A percentile compares a stretch with the other conserved stretches of the same genome.
Evolutionary conservation across 805 yeast genomes (phyloP).

Genomic region (Vanderwaltozyma yarrowii): DNA sequence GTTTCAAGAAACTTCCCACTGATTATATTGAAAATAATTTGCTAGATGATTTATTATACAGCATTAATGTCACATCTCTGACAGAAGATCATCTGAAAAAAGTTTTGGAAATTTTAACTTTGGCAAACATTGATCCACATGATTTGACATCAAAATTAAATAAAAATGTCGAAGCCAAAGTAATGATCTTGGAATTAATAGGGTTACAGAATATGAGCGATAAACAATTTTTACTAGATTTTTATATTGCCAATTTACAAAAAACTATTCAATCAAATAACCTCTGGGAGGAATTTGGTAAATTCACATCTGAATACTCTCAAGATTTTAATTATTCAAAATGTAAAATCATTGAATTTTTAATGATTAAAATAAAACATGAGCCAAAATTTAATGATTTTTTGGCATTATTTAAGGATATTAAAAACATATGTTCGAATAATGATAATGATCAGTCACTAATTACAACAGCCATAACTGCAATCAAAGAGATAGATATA

Average conservation of each 20-base stretch:
- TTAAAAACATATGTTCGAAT: background rate
- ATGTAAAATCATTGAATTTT: slow-evolving; percentile 10
- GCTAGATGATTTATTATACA: slow-evolving; percentile 10
- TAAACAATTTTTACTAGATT: slow-evolving; percentile 16
- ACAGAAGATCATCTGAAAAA: slow-evolving; percentile 3
- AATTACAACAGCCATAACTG: slow-evolving; percentile 1
- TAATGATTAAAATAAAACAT: slow-evolving; percentile 13
- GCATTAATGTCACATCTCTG: slow-evolving; percentile 4
- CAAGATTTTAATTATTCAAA: slow-evolving; percentile 19
- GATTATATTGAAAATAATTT: slow-evolving; percentile 6
- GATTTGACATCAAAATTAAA: slow-evolving; percentile 10
- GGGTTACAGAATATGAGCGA: slow-evolving; percentile 15
- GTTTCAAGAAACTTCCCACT: slow-evolving; percentile 7
- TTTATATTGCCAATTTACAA: slow-evolving; percentile 17
- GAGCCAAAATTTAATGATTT: slow-evolving; percentile 5
- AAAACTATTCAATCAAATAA: slow-evolving; percentile 9
- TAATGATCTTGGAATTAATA: slow-evolving; percentile 17
- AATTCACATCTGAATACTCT: slow-evolving; percentile 13
- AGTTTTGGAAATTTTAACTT: slow-evolving; percentile 7
- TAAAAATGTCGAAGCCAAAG: slow-evolving; percentile 13
- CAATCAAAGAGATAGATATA: slow-evolving; percentile 14
- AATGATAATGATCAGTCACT: background rate
- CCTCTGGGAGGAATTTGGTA: slow-evolving; percentile 12
- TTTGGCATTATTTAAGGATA: slow-evolving; percentile 5
- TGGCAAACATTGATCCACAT: slow-evolving; percentile 6